Conservation (phyloP, 2,329 filamentous ascomycete genomes). For the Aspergillus fijiensis region DNA sequence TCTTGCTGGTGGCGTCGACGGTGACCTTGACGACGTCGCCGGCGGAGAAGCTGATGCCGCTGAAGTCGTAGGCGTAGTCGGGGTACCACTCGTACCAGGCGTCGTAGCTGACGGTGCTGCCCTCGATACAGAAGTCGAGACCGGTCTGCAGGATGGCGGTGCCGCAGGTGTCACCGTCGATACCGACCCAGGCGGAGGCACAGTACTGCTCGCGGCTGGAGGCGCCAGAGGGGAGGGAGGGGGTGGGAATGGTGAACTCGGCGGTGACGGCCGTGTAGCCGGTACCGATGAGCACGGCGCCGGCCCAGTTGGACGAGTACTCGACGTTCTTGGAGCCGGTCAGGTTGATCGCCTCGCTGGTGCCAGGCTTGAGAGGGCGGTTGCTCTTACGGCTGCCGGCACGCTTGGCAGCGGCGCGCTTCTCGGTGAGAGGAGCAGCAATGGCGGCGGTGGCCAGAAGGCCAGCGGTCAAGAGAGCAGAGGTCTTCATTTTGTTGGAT, state of each 20-base stretch:
- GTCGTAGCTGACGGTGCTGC: slow-evolving; percentile 46
- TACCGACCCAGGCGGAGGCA: slow-evolving; percentile 60
- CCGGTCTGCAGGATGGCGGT: slow-evolving; percentile 57
- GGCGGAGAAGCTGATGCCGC: slow-evolving; percentile 44
- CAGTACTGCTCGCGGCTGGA: slow-evolving; percentile 4
- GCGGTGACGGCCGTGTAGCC: slow-evolving; percentile 55
- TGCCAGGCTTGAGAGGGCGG: slow-evolving; percentile 7
- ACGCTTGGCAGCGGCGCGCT: slow-evolving; percentile 28
- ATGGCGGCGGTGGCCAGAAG: slow-evolving; percentile 46
- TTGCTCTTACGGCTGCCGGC: neutral
- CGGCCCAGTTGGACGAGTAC: slow-evolving; percentile 60
- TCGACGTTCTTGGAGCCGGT: slow-evolving; percentile 35
- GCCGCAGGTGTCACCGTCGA: slow-evolving; percentile 57
- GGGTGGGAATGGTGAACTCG: slow-evolving; percentile 52
- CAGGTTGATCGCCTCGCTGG: slow-evolving; percentile 1
- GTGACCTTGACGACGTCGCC: slow-evolving; percentile 47
- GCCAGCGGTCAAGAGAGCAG: slow-evolving; percentile 36
- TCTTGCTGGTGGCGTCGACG: slow-evolving; percentile 43
- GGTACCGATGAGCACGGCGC: slow-evolving; percentile 51
- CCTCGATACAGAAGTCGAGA: slow-evolving; percentile 53
- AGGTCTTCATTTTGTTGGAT: slow-evolving; percentile 50
- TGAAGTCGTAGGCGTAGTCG: slow-evolving; percentile 55
- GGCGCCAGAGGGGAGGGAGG: slow-evolving; percentile 31
- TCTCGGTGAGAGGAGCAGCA: slow-evolving; percentile 43
- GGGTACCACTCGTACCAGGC: slow-evolving; percentile 65